Conservation (phyloP, 352 stramenopile genomes). For the Thalassiosira livingstoniorum region DNA sequence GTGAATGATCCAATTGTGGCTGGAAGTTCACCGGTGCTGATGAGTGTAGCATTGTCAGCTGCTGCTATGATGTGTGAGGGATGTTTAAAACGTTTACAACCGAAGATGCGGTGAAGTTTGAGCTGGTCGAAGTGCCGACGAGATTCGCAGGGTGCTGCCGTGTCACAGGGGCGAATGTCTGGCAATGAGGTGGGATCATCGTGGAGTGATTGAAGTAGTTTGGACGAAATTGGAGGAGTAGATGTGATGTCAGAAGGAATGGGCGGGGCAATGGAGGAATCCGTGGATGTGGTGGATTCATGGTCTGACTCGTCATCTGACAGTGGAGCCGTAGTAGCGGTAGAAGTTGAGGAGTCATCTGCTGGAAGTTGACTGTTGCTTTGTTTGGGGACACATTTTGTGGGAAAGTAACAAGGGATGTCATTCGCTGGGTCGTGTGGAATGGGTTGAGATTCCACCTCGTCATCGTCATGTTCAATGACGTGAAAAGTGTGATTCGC, state of each 20-base stretch:
- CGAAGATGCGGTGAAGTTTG: constrained; percentile 23
- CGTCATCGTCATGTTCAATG: background rate
- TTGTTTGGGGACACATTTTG: no score
- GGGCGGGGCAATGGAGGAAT: background rate
- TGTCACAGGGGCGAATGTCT: background rate
- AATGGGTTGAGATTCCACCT: no score
- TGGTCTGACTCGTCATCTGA: no score
- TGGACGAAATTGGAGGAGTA: background rate
- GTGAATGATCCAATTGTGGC: constrained; percentile 15
- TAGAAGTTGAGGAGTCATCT: background rate
- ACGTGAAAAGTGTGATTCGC: no score
- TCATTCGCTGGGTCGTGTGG: no score
- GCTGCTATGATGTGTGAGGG: constrained; percentile 6
- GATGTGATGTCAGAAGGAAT: background rate
- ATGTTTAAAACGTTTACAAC: constrained; percentile 18
- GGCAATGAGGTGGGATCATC: background rate
- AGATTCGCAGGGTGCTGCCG: background rate
- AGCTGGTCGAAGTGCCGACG: constrained; percentile 4
- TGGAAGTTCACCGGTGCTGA: constrained; percentile 19
- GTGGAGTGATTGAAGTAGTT: constrained; percentile 11
- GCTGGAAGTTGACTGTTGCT: background rate
- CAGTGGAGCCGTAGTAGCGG: background rate
- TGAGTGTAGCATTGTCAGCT: constrained; percentile 10
- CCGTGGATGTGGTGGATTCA: background rate
- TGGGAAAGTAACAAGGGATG: no score